Evolutionary conservation across 352 stramenopile species (phyloP), one percentile per base, ranked within the genome.

Genomic region (Globisporangium cylindrosporum): DNA sequence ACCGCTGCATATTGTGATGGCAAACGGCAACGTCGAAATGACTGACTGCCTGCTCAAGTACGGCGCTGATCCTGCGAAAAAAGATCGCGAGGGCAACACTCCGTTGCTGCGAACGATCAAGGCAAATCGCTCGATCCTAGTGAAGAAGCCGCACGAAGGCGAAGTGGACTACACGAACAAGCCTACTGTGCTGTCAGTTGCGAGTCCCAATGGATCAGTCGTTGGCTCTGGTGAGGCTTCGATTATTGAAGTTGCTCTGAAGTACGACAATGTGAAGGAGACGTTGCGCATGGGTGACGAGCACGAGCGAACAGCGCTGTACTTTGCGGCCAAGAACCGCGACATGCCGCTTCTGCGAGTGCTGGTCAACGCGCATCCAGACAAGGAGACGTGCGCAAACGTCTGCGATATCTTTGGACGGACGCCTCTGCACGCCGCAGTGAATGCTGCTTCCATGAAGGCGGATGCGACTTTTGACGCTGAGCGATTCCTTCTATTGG

Each of bases 381-480:
- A 86, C 66, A 71, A 75, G 32, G 74, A 73, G 59, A 46, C 46
- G 36, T 77, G 74, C 58, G 78, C 88, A 18, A 91, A 91, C 69
- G 68, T 73, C 27, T 46, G 64, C 15, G 84, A 92, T 53, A 66
- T 56, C 32, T 78, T 85, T 43, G 76, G 72, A 4, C 77, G 84
- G 9, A 88, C 84, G 18, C 81, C 82, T 5, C 61, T 92, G 22
- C 84, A 92, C 60, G 86, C 81, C 62, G 84, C 84, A 48, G 73
- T 92, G 5, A 92, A 92, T 46, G 73, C 79, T 6, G 80, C 77
- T 3, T 74, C 74, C 0, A 90, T 91, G 79, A 86, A 66, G 32
- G 76, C 82, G 1, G 80, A 91, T 27, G 84, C 84, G n/a, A 85
- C 81, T 1, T 91, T 93, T 55, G 80, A 89, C 20, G 68, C 90